A percentile compares a stretch with the other conserved stretches of the same genome.
These are phyloP conservation scores for Xylaria sp. DNA, from an alignment of 2,329 filamentous ascomycete species.

Conservation along the genomic window DNA sequence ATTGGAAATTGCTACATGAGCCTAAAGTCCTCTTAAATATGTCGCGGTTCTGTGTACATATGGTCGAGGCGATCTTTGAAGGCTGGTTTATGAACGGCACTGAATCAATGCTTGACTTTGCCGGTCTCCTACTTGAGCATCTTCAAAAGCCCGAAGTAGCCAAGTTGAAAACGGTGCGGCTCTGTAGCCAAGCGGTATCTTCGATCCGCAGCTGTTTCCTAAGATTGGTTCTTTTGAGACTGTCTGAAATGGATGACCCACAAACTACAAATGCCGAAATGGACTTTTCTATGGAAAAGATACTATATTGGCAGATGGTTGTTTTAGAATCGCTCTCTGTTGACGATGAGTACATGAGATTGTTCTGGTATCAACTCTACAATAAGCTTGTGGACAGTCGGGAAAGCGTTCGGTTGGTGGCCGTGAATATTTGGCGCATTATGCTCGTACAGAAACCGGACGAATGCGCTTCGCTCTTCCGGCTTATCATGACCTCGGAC, in stretches of 20 bases:
- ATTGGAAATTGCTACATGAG: constrained; percentile 79
- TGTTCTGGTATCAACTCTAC: constrained; percentile 94
- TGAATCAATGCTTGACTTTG: constrained; percentile 84
- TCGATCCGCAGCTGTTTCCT: constrained; percentile 82
- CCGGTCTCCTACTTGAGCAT: constrained; percentile 86
- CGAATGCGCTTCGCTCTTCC: constrained; percentile 79
- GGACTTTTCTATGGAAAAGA: constrained; percentile 79
- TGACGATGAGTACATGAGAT: constrained; percentile 83
- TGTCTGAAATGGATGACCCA: constrained; percentile 83
- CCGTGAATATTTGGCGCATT: constrained; percentile 89
- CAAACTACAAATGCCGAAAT: constrained; percentile 70
- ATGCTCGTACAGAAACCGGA: constrained; percentile 92
- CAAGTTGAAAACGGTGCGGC: constrained; percentile 84
- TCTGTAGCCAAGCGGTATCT: constrained; percentile 85
- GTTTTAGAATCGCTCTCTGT: constrained; percentile 80
- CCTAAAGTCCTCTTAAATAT: constrained; percentile 88
- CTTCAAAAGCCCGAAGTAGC: constrained; percentile 86
- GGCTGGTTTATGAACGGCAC: constrained; percentile 96
- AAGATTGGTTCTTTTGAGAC: constrained; percentile 78
- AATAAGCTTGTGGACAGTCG: constrained; percentile 82
- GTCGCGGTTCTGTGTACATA: constrained; percentile 80
- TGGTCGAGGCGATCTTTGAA: constrained; percentile 92
- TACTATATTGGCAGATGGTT: constrained; percentile 96
- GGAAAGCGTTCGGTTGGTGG: constrained; percentile 74
- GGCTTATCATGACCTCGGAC: constrained; percentile 75